Evolutionary conservation across 441 rosid species (phyloP), one percentile per base, ranked within the genome.

Genomic region (Omphalea diandra): DNA sequence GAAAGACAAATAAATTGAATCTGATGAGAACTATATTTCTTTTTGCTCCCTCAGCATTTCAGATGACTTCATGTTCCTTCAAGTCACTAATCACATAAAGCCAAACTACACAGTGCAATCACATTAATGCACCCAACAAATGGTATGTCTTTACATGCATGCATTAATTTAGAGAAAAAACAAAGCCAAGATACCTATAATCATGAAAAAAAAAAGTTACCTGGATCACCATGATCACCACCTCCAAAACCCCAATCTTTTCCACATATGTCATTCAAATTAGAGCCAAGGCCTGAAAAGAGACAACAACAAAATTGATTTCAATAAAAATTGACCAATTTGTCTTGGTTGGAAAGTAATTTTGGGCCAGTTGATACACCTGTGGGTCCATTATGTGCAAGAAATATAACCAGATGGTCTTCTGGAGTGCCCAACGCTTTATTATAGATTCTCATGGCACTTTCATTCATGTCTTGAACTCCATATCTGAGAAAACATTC

Each of bases 151-250:
- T 6, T 35, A 38, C 36, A n/a, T 24, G 35, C n/a, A 41, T 58
- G 31, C 26, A 26, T 35, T 22, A n/a, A 17, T 29, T 64, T 40
- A 36, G 27, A 24, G 15, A 55, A 44, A 24, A 22, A n/a, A 32
- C 53, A 40, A 55, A 33, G 26, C 46, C 56, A 46, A 26, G n/a
- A 53, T 18, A 35, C 26, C 33, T 11, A 9, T 36, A 32, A 31
- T 18, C 73, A 62, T 18, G 36, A 18, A 38, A 27, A 24, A 32
- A 40, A 72, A 11, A 36, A 15, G 43, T 66, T 81, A 91, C 97
- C 97, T 78, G 87, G 94, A 88, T 91, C 97, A 62, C 98, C 98
- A 81, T 91, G 84, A 85, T 89, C 97, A 43, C 96, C 93, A 15
- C 87, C 97, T 71, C 77, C 88, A 58, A 22, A 62, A 32, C 38